phyloP scores from a whole-genome alignment of 2,329 filamentous ascomycete genomes.

The Oidium heveae region DNA sequence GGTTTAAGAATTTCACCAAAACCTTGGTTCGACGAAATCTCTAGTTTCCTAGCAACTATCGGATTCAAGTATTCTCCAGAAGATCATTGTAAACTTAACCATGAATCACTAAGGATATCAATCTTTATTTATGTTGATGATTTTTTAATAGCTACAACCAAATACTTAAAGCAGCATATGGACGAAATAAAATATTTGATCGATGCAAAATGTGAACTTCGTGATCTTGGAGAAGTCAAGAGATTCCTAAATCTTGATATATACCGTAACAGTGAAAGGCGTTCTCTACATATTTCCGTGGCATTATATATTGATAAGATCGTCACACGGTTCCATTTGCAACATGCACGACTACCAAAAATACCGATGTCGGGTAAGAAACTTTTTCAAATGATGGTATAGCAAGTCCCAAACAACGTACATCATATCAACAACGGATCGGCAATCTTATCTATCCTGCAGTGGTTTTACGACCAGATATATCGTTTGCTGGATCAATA shows the following conservation, averaged over 20 bases:
- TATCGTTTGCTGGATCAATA: not conserved
- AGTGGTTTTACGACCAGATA: not conserved
- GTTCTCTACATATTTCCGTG: not conserved
- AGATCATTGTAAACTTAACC: not conserved
- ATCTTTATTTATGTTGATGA: conserved; percentile 1
- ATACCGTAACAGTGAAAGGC: not conserved
- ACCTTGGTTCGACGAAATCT: conserved; percentile 1
- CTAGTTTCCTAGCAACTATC: not conserved
- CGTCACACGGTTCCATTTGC: not conserved
- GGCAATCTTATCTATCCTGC: not conserved
- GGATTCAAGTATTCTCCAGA: not conserved
- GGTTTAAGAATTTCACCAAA: conserved; percentile 1
- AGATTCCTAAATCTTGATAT: conserved; percentile 1
- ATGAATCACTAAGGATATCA: not conserved
- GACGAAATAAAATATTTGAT: not conserved
- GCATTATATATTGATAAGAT: too few species aligned
- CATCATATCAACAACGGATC: not conserved
- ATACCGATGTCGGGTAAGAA: not conserved
- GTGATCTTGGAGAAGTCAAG: conserved; percentile 1
- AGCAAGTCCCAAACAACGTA: not conserved
- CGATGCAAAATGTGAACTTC: not conserved
- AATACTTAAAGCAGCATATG: not conserved
- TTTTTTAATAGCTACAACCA: not conserved
- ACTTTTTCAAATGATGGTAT: not conserved
- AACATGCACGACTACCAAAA: not conserved